Evolutionary conservation across 2,329 filamentous ascomycete genomes (phyloP).

Genomic region (Sclerotinia nivalis): DNA sequence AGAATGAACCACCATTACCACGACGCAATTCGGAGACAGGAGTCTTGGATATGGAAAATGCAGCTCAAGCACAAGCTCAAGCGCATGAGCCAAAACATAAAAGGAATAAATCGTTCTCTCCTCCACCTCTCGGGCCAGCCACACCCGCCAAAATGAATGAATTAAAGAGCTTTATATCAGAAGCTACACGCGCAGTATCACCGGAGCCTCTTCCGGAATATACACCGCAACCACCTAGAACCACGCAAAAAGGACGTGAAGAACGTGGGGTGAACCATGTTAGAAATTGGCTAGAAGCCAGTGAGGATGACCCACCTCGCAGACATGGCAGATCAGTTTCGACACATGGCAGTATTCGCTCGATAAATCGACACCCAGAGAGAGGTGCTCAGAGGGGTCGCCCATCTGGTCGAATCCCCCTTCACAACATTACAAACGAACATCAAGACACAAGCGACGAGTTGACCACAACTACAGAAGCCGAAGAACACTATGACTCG

Average conservation of each 20-base stretch:
- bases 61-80: slow-evolving; percentile 20
- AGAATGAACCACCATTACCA: slow-evolving; percentile 25
- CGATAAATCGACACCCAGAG: slow-evolving; percentile 30
- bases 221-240: slow-evolving; percentile 19
- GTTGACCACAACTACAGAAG: slow-evolving; percentile 31
- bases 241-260: slow-evolving; percentile 26
- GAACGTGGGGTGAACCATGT: slow-evolving; percentile 24
- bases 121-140: slow-evolving; percentile 18
- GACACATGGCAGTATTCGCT: slow-evolving; percentile 35
- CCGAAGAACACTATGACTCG: slow-evolving; percentile 8
- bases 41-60: slow-evolving; percentile 35
- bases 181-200: slow-evolving; percentile 22
- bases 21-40: slow-evolving; percentile 42
- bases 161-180: slow-evolving; percentile 27
- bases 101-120: slow-evolving; percentile 36
- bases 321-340: slow-evolving; percentile 35
- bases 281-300: slow-evolving; percentile 36
- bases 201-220: slow-evolving; percentile 12
- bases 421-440: slow-evolving; percentile 27
- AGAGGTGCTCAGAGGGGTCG: slow-evolving; percentile 20
- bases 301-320: slow-evolving; percentile 25
- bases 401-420: slow-evolving; percentile 23
- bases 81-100: slow-evolving; percentile 19
- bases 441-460: slow-evolving; percentile 32
- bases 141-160: slow-evolving; percentile 19